Evolutionary conservation across 495 filamentous ascomycete species (phyloP).

Genomic region (Parachaetomium inaequale): DNA sequence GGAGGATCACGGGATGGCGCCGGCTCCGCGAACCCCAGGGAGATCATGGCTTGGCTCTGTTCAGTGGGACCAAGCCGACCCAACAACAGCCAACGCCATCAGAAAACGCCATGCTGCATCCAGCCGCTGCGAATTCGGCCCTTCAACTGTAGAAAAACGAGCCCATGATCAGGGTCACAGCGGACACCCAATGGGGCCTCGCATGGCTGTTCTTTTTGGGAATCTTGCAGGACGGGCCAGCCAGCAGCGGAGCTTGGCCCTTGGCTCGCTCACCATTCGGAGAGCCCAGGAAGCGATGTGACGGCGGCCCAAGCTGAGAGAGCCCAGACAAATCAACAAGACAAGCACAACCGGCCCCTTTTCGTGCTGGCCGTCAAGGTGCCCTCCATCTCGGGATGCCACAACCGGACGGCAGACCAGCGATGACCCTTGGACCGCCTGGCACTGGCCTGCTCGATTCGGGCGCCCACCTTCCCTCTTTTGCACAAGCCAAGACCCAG

Average conservation of each 20-base stretch:
- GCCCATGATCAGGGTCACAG: background rate
- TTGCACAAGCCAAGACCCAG: constrained; percentile 19
- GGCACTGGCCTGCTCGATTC: constrained; percentile 8
- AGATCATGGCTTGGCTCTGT: constrained; percentile 4
- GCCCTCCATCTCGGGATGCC: constrained; percentile 12
- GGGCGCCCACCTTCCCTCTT: constrained; percentile 14
- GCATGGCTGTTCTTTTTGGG: constrained; percentile 3
- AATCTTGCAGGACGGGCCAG: constrained; percentile 10
- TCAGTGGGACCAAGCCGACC: constrained; percentile 7
- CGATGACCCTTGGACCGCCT: constrained; percentile 4
- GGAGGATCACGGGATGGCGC: constrained; percentile 15
- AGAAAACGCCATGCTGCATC: constrained; percentile 24
- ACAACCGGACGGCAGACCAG: constrained; percentile 2
- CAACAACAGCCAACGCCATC: constrained; percentile 11
- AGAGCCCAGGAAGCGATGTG: background rate
- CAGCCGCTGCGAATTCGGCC: constrained; percentile 25
- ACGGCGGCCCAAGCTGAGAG: background rate
- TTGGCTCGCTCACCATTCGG: background rate
- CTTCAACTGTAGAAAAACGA: background rate
- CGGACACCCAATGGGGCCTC: background rate
- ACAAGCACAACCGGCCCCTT: background rate
- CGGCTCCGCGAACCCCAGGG: constrained; percentile 10
- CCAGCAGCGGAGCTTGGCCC: background rate
- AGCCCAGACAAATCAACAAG: background rate
- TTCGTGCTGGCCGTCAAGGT: constrained; percentile 2